Conservation (phyloP, 768 basidiomycete genomes). For the Epithele typhae region DNA sequence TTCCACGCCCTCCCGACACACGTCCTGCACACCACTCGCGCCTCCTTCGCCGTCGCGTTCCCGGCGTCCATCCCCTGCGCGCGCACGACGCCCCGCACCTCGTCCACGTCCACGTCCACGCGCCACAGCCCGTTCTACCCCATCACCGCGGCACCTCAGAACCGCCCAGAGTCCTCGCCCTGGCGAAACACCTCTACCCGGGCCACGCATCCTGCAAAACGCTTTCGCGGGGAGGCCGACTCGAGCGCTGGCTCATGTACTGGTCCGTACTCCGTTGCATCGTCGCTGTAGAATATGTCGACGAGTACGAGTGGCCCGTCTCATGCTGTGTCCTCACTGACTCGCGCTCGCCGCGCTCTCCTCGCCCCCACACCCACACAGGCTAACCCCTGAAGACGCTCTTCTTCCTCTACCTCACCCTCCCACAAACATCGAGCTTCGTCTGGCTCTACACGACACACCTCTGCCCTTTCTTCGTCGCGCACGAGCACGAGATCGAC, state of each 20-base stretch:
- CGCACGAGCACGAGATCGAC: slow-evolving; percentile 85
- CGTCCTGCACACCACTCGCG: too few relatives aligned
- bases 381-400: slow-evolving; percentile 79
- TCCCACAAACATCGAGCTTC: slow-evolving; percentile 86
- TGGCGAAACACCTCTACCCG: slow-evolving; percentile 88
- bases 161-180: too few relatives aligned
- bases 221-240: slow-evolving; percentile 74
- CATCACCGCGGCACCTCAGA: too few relatives aligned
- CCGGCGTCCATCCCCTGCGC: too few relatives aligned
- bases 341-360: neutral
- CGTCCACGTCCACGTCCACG: too few relatives aligned
- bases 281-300: slow-evolving; percentile 75
- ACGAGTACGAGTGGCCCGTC: slow-evolving; percentile 84
- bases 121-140: too few relatives aligned
- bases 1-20: too few relatives aligned
- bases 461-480: slow-evolving; percentile 77
- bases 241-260: slow-evolving; percentile 97
- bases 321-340: slow-evolving; percentile 59
- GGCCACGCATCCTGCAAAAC: slow-evolving; percentile 97
- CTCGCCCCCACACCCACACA: slow-evolving; percentile 70
- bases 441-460: slow-evolving; percentile 78
- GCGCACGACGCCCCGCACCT: too few relatives aligned
- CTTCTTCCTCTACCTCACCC: slow-evolving; percentile 84
- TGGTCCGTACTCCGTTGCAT: slow-evolving; percentile 89
- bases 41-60: too few relatives aligned